Conservation (phyloP, 2,329 filamentous ascomycete genomes). For the Aureobasidium sp. region DNA sequence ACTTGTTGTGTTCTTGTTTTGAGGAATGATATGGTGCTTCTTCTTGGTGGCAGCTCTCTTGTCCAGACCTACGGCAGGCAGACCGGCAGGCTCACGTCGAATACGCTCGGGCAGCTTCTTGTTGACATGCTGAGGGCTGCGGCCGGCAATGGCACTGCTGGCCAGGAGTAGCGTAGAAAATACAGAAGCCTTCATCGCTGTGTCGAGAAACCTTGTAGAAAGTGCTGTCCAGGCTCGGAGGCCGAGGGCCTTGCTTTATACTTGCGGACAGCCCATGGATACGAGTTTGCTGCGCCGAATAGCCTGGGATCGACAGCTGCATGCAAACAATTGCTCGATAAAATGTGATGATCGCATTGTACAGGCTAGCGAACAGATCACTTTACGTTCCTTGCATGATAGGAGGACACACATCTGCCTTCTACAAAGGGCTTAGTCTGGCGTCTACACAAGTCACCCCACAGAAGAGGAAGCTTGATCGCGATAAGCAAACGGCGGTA, state of each 20-base stretch:
- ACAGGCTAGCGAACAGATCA: background rate
- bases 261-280: background rate
- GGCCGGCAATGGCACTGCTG: conserved; percentile 6
- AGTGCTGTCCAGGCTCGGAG: background rate
- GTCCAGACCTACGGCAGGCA: background rate
- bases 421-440: background rate
- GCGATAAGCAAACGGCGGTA: background rate
- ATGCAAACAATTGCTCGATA: background rate
- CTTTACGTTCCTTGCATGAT: conserved; percentile 2
- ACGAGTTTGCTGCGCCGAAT: conserved; percentile 6
- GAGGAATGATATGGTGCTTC: conserved; percentile 31
- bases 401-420: background rate
- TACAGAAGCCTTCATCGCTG: conserved; percentile 1
- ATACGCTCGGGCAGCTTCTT: conserved; percentile 20
- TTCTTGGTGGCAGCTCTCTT: conserved; percentile 8
- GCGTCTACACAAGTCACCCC: background rate
- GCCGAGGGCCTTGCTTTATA: background rate
- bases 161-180: conserved; percentile 11
- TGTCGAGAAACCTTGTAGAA: background rate
- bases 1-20: conserved; percentile 40
- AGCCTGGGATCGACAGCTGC: background rate
- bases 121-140: conserved; percentile 23
- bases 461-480: conserved; percentile 7
- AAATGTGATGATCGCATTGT: background rate
- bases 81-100: background rate